Percentiles rank a stretch among this genome's conserved stretches.
These are phyloP conservation scores for Colletotrichum gigasporum DNA, from an alignment of 2,329 filamentous ascomycete species.

Conservation along the genomic window DNA sequence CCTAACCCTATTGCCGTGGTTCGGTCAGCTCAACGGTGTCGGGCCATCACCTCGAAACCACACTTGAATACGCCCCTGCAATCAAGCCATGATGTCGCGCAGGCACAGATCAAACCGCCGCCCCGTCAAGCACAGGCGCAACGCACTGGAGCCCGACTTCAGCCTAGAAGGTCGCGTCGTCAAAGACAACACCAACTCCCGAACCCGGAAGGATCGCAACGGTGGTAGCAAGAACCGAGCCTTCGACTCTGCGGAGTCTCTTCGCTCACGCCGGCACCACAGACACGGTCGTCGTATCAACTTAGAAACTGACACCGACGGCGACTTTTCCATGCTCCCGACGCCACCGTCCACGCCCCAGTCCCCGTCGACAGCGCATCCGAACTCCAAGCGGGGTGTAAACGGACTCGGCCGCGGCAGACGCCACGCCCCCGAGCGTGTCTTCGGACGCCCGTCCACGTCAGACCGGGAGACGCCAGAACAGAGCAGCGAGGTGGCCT, in stretches of 20 bases:
- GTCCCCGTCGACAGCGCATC: not conserved
- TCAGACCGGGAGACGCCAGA: not conserved
- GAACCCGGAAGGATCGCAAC: not conserved
- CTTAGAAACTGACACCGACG: slow-evolving; percentile 3
- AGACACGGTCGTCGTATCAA: not conserved
- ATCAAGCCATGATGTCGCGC: slow-evolving; percentile 16
- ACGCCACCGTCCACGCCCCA: not conserved
- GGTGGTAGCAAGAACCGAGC: not conserved
- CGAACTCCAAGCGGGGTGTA: not conserved
- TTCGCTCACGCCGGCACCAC: not conserved
- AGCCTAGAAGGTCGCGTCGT: not conserved
- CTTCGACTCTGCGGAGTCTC: not conserved
- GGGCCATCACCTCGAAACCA: not conserved
- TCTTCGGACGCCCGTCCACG: not conserved
- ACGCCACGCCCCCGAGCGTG: not conserved
- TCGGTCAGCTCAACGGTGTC: not conserved
- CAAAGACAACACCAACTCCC: not conserved
- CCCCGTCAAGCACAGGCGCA: not conserved
- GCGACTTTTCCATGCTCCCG: slow-evolving; percentile 19
- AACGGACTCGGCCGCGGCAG: not conserved
- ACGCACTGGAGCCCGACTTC: not conserved
- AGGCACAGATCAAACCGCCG: not conserved
- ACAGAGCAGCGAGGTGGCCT: not conserved
- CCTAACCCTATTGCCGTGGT: not conserved
- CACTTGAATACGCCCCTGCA: no score